phyloP scores from a whole-genome alignment of 2,329 filamentous ascomycete species.

The Pezicula rhizophila region DNA sequence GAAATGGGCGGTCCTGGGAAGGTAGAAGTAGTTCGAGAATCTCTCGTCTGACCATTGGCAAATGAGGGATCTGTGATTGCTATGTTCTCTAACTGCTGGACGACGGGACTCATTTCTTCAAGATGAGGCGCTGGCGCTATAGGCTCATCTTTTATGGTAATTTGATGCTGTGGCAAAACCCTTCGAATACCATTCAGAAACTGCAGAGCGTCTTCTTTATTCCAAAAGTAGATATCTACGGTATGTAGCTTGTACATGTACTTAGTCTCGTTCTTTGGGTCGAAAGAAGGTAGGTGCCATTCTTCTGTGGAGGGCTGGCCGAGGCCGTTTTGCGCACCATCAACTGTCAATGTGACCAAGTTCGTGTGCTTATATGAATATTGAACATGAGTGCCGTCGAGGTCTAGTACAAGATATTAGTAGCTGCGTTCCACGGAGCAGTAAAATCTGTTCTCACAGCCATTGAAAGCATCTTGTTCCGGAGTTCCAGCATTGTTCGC shows the following conservation, averaged over 20 bases:
- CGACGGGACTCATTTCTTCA: constrained; percentile 58
- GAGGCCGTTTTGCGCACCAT: constrained; percentile 31
- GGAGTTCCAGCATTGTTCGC: constrained; percentile 69
- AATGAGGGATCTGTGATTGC: constrained; percentile 58
- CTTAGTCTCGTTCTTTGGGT: constrained; percentile 67
- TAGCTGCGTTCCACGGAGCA: constrained; percentile 4
- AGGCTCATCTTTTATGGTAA: constrained; percentile 62
- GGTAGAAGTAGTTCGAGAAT: constrained; percentile 18
- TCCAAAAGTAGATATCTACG: constrained; percentile 77
- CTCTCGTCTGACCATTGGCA: constrained; percentile 21
- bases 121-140: constrained; percentile 39
- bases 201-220: constrained; percentile 61
- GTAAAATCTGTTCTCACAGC: constrained; percentile 48
- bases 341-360: constrained; percentile 61
- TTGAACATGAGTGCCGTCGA: constrained; percentile 58
- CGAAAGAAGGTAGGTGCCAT: constrained; percentile 71
- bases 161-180: constrained; percentile 54
- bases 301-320: constrained; percentile 36
- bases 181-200: constrained; percentile 64
- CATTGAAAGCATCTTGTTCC: constrained; percentile 74
- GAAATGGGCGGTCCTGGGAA: constrained; percentile 1
- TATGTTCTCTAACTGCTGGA: constrained; percentile 67
- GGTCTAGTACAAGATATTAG: constrained; percentile 37
- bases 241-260: constrained; percentile 75
- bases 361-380: constrained; percentile 73